Evolutionary conservation across 208 protist species (phyloP).

Genomic region (Wallacemonas sp.): DNA sequence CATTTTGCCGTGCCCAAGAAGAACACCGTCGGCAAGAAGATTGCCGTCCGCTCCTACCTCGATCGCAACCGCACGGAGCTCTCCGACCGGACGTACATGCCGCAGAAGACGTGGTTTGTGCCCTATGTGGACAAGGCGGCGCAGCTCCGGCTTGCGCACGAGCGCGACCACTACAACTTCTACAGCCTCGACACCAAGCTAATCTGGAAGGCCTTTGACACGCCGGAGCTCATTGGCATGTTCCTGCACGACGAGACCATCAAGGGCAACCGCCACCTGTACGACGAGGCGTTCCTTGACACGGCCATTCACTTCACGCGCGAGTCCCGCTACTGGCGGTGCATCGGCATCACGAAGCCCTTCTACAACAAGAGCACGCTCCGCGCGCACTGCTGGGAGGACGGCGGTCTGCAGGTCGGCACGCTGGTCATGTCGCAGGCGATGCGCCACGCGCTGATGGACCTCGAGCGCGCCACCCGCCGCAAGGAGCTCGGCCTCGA

Average conservation of each 20-base stretch:
- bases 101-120: slow-evolving; percentile 86
- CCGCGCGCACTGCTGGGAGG: slow-evolving; percentile 88
- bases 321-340: slow-evolving; percentile 89
- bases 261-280: slow-evolving; percentile 72
- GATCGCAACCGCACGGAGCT: slow-evolving; percentile 89
- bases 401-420: slow-evolving; percentile 80
- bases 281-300: slow-evolving; percentile 70
- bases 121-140: slow-evolving; percentile 42
- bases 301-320: slow-evolving; percentile 79
- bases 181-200: slow-evolving; percentile 88
- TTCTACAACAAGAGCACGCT: slow-evolving; percentile 86
- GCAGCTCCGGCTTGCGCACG: slow-evolving; percentile 56
- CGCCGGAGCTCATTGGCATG: slow-evolving; percentile 81
- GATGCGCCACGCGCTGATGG: slow-evolving; percentile 90
- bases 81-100: slow-evolving; percentile 88
- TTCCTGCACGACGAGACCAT: slow-evolving; percentile 88
- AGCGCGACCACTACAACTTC: slow-evolving; percentile 70
- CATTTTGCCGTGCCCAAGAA: slow-evolving; percentile 71
- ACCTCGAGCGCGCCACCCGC: slow-evolving; percentile 84
- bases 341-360: slow-evolving; percentile 90
- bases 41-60: slow-evolving; percentile 83
- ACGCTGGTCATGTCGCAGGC: slow-evolving; percentile 84
- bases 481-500: slow-evolving; percentile 82
- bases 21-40: slow-evolving; percentile 72
- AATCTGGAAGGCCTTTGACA: slow-evolving; percentile 90